Evolutionary conservation across 768 basidiomycete genomes (phyloP), one percentile per base, ranked within the genome.

Genomic region (Gautieria morchelliformis): DNA sequence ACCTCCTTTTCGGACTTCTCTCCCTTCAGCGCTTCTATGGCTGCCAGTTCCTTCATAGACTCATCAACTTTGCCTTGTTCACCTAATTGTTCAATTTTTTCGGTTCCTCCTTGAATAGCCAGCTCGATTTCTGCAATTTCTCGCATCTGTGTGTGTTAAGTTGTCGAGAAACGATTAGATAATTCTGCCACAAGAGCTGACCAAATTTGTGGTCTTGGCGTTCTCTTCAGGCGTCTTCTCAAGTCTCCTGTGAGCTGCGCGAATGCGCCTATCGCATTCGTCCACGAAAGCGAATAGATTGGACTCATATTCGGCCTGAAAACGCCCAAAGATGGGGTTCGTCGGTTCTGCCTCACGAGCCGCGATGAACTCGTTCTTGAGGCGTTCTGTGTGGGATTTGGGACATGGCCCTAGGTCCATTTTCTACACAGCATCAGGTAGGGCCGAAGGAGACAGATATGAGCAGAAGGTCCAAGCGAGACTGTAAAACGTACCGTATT

Each of bases 161-260:
- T 20, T 24, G 24, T 42, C 32, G 27, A 45, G 17, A 5, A 15
- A 15, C 17, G 52, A 41, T 44, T 44, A 6, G 49, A 56, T 8
- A 50, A 20, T 20, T 42, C 22, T 41, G 42, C 45, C 19, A 52
- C 37, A 47, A 56, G 27, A 27, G 27, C 82, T 48, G 61, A 89
- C 89, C 76, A 99, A 71, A 70, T 95, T 93, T 4, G 96, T 97
- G 33, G 95, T 98, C 74, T 97, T 96, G 52, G 93, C 93, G 69
- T 99, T 99, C 77, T 99, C 96, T 74, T 98, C 96, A 35, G 96
- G 96, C 5, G 96, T 99, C 78, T 99, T 99, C 77, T 99, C 96
- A 67, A 99, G 73, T 67, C 96, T 80, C 64, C 93, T 79, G 70
- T 99, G 96, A 45, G 93, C 92, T 40, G 89, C 83, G 40, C 92